These are phyloP conservation scores for Chaetothyriales sp. DNA, from an alignment of 2,329 filamentous ascomycete species.

Conservation along the genomic window DNA sequence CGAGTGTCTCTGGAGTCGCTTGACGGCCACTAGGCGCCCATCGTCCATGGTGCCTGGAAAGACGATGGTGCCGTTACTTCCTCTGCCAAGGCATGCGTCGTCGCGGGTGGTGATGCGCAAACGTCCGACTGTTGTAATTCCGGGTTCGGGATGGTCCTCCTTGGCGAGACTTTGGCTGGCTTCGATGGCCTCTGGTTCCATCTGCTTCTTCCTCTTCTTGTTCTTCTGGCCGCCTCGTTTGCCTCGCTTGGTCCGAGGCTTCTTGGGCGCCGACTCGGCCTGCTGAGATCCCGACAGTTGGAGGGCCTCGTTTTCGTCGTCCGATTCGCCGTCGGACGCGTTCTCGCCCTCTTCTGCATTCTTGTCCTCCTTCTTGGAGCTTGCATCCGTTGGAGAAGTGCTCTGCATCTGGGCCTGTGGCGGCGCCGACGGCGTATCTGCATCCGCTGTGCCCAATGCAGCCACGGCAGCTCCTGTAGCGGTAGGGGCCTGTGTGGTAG, in stretches of 20 bases:
- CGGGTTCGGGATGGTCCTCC: constrained; percentile 46
- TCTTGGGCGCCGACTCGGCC: constrained; percentile 1
- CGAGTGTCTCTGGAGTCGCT: constrained; percentile 91
- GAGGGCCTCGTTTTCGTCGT: constrained; percentile 9
- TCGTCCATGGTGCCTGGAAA: constrained; percentile 82
- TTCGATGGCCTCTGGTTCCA: constrained; percentile 17
- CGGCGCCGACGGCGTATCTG: neutral
- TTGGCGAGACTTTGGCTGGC: constrained; percentile 10
- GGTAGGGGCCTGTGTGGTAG: neutral
- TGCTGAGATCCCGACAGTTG: neutral
- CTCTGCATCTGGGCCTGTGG: neutral
- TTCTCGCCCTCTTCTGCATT: neutral
- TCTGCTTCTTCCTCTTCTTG: constrained; percentile 23
- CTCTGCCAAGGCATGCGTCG: constrained; percentile 51
- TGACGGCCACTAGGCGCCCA: constrained; percentile 83
- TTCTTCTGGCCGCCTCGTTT: constrained; percentile 19
- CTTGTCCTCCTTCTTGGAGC: neutral
- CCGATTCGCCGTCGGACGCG: constrained; percentile 13
- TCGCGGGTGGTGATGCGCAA: constrained; percentile 41
- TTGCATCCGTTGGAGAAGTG: neutral
- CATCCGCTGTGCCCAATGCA: neutral
- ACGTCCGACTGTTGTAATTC: constrained; percentile 47
- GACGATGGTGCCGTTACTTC: constrained; percentile 93
- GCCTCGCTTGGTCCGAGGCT: constrained; percentile 18
- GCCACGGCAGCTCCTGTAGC: neutral